phyloP scores from a whole-genome alignment of 192 early-diverging fungal genomes.

The Linnemannia hyalina region DNA sequence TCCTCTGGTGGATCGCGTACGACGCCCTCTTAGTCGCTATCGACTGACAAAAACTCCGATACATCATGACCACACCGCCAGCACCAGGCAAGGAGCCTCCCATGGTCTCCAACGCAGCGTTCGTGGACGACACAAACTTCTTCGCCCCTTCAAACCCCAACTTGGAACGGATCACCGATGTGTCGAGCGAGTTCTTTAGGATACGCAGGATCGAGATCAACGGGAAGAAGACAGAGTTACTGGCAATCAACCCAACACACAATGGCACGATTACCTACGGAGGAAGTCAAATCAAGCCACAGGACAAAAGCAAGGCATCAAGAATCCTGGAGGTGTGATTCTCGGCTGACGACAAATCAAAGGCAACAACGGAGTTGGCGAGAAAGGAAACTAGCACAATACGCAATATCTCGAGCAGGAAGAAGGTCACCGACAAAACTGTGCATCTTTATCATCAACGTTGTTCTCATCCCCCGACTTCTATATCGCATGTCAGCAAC shows the following conservation, averaged over 20 bases:
- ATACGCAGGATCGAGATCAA: conserved; percentile 36
- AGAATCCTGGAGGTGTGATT: conserved; percentile 16
- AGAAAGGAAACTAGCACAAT: neutral
- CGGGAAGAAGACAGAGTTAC: conserved; percentile 30
- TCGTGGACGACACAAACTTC: conserved; percentile 23
- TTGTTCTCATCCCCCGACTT: too few relatives aligned
- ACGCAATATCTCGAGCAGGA: neutral
- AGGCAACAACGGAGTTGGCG: neutral
- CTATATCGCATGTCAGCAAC: too few relatives aligned
- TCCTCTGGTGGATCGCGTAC: conserved; percentile 10
- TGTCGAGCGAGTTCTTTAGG: conserved; percentile 1
- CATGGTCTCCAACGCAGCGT: neutral
- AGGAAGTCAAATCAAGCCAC: neutral
- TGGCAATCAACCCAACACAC: conserved; percentile 10
- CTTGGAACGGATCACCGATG: neutral
- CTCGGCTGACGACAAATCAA: conserved; percentile 7
- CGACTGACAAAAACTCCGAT: neutral
- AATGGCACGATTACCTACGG: neutral
- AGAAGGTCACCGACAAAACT: conserved; percentile 34
- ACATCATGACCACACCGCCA: neutral
- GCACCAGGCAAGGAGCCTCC: neutral
- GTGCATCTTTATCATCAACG: conserved; percentile 33
- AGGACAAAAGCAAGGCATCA: neutral
- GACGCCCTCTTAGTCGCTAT: conserved; percentile 7
- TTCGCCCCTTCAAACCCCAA: neutral